Conservation (phyloP, 2,329 filamentous ascomycete species). For the Penicillium sp. region DNA sequence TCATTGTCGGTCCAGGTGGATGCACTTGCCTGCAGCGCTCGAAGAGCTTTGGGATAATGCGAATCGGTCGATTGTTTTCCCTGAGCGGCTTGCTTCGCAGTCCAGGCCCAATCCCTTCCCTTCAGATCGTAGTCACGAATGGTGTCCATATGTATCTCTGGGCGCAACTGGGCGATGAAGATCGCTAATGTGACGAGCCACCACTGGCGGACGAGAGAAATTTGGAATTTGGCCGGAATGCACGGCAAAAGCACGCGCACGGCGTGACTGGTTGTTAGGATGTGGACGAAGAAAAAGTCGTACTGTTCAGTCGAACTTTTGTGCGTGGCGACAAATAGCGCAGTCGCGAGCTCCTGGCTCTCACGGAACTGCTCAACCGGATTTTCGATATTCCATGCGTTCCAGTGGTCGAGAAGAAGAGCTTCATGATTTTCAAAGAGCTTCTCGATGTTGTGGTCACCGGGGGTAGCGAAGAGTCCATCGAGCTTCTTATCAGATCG, state of each 20-base stretch:
- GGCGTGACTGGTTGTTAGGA: slow-evolving; percentile 85
- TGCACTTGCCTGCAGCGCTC: slow-evolving; percentile 53
- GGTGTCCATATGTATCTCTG: slow-evolving; percentile 68
- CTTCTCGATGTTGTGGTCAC: slow-evolving; percentile 64
- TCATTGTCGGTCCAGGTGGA: slow-evolving; percentile 51
- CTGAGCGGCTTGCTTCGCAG: slow-evolving; percentile 70
- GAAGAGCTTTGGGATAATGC: slow-evolving; percentile 82
- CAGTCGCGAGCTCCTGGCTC: slow-evolving; percentile 62
- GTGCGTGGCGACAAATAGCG: slow-evolving; percentile 45
- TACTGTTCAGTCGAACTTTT: slow-evolving; percentile 57
- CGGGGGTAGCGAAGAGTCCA: slow-evolving; percentile 62
- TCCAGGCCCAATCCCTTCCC: slow-evolving; percentile 74
- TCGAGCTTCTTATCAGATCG: slow-evolving; percentile 71
- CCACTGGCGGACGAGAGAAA: slow-evolving; percentile 79
- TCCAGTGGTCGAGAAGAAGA: slow-evolving; percentile 84
- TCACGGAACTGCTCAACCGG: slow-evolving; percentile 75
- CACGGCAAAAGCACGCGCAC: slow-evolving; percentile 81
- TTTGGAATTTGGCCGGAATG: slow-evolving; percentile 72
- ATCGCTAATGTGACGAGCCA: slow-evolving; percentile 80
- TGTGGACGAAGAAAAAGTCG: slow-evolving; percentile 81
- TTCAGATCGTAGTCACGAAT: slow-evolving; percentile 64
- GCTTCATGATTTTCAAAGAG: slow-evolving; percentile 72
- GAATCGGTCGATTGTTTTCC: slow-evolving; percentile 71
- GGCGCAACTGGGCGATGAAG: slow-evolving; percentile 76
- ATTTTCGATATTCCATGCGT: slow-evolving; percentile 75